Base-by-base conservation (phyloP, 495 filamentous ascomycete species). In the Penicillium steckii region DNA sequence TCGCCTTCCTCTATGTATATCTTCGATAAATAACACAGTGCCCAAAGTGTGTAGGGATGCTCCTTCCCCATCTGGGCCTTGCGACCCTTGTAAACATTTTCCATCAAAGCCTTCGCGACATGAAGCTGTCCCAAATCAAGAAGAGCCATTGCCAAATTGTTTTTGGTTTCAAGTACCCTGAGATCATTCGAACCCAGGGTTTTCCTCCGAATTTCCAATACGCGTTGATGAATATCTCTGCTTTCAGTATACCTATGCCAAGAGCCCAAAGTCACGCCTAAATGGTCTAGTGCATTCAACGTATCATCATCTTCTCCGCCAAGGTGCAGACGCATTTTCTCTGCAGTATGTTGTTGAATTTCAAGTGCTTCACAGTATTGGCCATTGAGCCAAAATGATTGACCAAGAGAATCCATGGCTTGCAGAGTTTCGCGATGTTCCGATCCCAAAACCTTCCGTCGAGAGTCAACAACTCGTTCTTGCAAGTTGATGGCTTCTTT, bases 1-100 rank as follows among this genome's bases (percentile, higher is more conserved):
- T 65, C 13, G 8, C 62, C 61, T 5, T 63, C 46, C 4, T 52
- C 58, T 12, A 27, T 57, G 41, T 66, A 68, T 15, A 72, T 21
- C 4, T 54, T 54, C 9, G 63, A 69, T 12, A 67, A 54, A 30
- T 67, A 67, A 5, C 18, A 46, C 25, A 67, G 62, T 8, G 65
- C 61, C 4, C 59, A 60, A 17, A 74, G 61, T 0, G 59, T 71
- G 22, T 55, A 69, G 0, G 61, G 55, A 23, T 75, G 69, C 48
- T 77, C 73, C 41, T 66, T 72, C 3, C 72, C 70, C 7, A 73
- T 51, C 22, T 55, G 55, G 12, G 52, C 47, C 26, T 58, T 60
- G 9, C 72, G 64, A 15, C 40, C 27, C 17, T 65, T 57, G 8
- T 64, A 24, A 18, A 74, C 62, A 40, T 62, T 52, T 7, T 42